Conservation (phyloP, 306 rosid genomes). For the Malus domestica region ASM211411v1 NC_041798.1:1601501-1602000, state of each 20-base stretch:
- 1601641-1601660: constrained; percentile 82
- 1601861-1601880: constrained; percentile 56
- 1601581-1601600: constrained; percentile 61
- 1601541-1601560: constrained; percentile 75
- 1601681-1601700: not conserved
- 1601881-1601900: constrained; percentile 64
- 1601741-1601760: not conserved
- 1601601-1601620: constrained; percentile 81
- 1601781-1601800: constrained; percentile 3
- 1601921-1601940: constrained; percentile 51
- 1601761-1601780: not conserved
- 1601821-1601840: constrained; percentile 84
- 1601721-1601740: not conserved
- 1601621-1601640: constrained; percentile 95
- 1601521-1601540: constrained; percentile 59
- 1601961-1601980: constrained; percentile 64
- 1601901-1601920: constrained; percentile 42
- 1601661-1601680: constrained; percentile 69
- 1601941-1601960: constrained; percentile 55
- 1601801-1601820: constrained; percentile 96
- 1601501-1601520: constrained; percentile 55
- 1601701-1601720: not conserved
- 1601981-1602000: constrained; percentile 41
- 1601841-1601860: constrained; percentile 92
- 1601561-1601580: constrained; percentile 66